A percentile compares a stretch with the other conserved stretches of the same genome.
These are phyloP conservation scores for Glycine tomentella DNA, from an alignment of 306 rosid species.

Conservation along the genomic window DNA sequence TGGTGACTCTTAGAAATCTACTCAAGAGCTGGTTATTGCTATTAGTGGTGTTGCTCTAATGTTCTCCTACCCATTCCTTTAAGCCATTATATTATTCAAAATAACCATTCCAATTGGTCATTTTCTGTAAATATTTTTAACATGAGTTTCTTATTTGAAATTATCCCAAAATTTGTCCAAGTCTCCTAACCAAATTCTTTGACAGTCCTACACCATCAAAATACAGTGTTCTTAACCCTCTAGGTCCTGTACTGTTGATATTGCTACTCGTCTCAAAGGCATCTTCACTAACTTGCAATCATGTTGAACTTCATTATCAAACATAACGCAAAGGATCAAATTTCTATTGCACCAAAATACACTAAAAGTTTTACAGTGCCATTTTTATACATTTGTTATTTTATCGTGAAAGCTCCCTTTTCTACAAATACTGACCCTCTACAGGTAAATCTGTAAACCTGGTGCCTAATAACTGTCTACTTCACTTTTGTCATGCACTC, in stretches of 20 bases:
- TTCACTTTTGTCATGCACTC: constrained; percentile 5
- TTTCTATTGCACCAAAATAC: not conserved
- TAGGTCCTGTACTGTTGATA: not conserved
- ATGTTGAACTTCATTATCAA: not conserved
- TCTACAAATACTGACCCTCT: constrained; percentile 18
- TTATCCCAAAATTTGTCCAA: not conserved
- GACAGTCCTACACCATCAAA: too few relatives aligned
- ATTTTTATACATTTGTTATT: not conserved
- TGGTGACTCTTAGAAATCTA: not conserved
- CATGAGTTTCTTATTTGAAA: not conserved
- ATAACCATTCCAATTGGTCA: not conserved
- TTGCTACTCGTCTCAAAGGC: not conserved
- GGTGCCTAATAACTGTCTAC: not conserved
- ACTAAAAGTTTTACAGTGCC: not conserved
- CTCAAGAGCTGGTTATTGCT: not conserved
- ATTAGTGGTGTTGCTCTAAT: not conserved
- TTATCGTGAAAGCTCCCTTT: not conserved
- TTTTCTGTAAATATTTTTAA: not conserved
- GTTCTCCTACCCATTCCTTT: not conserved
- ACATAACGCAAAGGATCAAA: not conserved
- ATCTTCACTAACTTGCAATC: constrained; percentile 3
- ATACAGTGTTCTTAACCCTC: too few relatives aligned
- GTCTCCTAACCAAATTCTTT: not conserved
- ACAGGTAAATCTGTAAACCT: constrained; percentile 8
- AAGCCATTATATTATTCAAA: not conserved